Conservation (phyloP, 23 red algal genomes). For the Agarophyton chilense region DNA sequence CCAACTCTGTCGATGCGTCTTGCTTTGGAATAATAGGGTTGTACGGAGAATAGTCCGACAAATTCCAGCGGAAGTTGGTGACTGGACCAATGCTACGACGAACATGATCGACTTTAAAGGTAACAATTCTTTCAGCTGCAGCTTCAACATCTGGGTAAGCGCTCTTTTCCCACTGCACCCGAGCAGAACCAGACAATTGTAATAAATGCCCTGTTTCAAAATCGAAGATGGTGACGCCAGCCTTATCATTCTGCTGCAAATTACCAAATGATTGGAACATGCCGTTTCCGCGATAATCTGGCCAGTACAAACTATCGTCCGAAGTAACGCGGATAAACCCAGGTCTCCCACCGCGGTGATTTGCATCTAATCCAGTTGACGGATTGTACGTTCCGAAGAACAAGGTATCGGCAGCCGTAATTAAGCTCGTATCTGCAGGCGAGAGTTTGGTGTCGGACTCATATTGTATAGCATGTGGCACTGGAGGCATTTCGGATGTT, state of each 20-base stretch:
- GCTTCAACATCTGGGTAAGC: slow-evolving; percentile 9
- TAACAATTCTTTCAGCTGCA: slow-evolving; percentile 7
- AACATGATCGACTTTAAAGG: slow-evolving; percentile 38
- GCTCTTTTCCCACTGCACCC: slow-evolving; percentile 36
- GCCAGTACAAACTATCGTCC: slow-evolving; percentile 33
- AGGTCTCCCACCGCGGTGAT: slow-evolving; percentile 67
- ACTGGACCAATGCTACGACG: slow-evolving; percentile 34
- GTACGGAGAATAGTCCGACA: slow-evolving; percentile 62
- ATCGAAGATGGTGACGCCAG: slow-evolving; percentile 63
- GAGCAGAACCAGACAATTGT: slow-evolving; percentile 67
- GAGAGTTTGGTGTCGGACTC: slow-evolving; percentile 27
- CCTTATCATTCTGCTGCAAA: slow-evolving; percentile 43
- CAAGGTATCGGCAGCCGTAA: slow-evolving; percentile 54
- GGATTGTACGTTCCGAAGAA: slow-evolving; percentile 66
- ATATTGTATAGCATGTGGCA: neutral
- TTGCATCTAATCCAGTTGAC: slow-evolving; percentile 45
- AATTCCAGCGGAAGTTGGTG: slow-evolving; percentile 63
- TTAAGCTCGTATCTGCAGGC: slow-evolving; percentile 11
- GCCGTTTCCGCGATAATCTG: slow-evolving; percentile 82
- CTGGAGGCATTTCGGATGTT: slow-evolving; percentile 13
- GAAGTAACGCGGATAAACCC: slow-evolving; percentile 50
- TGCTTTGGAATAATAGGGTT: slow-evolving; percentile 23
- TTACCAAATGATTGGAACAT: slow-evolving; percentile 78
- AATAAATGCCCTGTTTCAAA: slow-evolving; percentile 46
- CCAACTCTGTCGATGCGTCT: neutral